Evolutionary conservation across 2,329 filamentous ascomycete species (phyloP), one percentile per base, ranked within the genome.

Genomic region (Thelonectria blattea): DNA sequence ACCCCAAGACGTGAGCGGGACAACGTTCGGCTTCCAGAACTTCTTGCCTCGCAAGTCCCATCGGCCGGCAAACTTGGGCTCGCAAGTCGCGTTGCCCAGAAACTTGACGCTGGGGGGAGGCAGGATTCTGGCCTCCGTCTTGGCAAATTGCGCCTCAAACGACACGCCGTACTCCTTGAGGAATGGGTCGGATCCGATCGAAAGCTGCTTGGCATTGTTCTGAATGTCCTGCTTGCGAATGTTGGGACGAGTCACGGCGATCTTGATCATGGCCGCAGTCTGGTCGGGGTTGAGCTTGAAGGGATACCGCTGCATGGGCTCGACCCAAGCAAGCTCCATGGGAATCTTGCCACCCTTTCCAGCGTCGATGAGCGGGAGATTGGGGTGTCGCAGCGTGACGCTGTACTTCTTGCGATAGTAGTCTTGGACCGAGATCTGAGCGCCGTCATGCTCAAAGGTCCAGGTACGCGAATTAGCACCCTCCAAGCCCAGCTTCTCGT

Each of bases 201-300:
- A 72, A 9, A 97, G 85, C 15, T 90, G 90, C 3, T 84, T 74
- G 50, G 87, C 78, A 41, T 73, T 72, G 7, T 56, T 57, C 56
- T 76, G 67, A 67, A 98, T 93, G 18, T 90, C 86, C 0, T 73
- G 68, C 65, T 86, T 85, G n/a, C 95, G 91, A 30, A 87, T 74
- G 0, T 74, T 73, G 0, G 95, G 95, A 1, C 89, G 84, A 6
- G 90, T 92, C 5, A 97, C 94, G 0, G 94, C 93, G 69, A 94
- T 92, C 75, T 91, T 94, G 79, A 99, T 97, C 95, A 99, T 99
- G 5, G 84, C 78, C 0, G 89, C 80, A 0, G 94, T 97, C 78
- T 96, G 82, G 0, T 77, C 73, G 0, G 83, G 80, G 54, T 83
- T 83, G 1, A 91, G 73, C 74, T 90, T 91, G 76, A 80, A 89